Evolutionary conservation across 768 basidiomycete genomes (phyloP).

Genomic region (Gyrodon lividus): DNA sequence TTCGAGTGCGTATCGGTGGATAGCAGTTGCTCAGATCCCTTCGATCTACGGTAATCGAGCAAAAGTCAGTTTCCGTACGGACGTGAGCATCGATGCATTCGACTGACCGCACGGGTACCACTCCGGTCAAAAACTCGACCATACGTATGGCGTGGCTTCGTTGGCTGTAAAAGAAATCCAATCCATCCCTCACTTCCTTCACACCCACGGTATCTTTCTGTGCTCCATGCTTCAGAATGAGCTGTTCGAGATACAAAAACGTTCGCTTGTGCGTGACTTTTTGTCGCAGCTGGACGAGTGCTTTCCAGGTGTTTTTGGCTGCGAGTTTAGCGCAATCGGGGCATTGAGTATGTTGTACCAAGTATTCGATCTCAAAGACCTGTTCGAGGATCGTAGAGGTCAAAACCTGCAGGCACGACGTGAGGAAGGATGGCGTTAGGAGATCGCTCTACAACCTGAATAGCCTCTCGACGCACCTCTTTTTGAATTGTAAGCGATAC

Average conservation of each 20-base stretch:
- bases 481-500: conserved; percentile 98
- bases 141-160: conserved; percentile 93
- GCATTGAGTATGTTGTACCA: conserved; percentile 94
- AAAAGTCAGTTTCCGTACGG: not conserved
- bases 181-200: conserved; percentile 89
- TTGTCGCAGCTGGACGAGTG: conserved; percentile 96
- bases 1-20: conserved; percentile 89
- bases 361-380: conserved; percentile 94
- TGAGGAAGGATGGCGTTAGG: not conserved
- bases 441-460: not conserved
- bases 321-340: conserved; percentile 91
- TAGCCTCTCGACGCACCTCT: conserved; percentile 57
- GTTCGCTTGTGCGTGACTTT: conserved; percentile 98
- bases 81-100: not conserved
- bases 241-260: conserved; percentile 94
- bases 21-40: conserved; percentile 91
- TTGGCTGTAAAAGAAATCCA: conserved; percentile 95
- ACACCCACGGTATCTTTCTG: conserved; percentile 95
- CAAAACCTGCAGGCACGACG: conserved; percentile 61
- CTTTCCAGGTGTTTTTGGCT: conserved; percentile 99
- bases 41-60: conserved; percentile 53
- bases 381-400: conserved; percentile 95
- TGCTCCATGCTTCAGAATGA: conserved; percentile 94
- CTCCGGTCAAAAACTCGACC: conserved; percentile 87
- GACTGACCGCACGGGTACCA: conserved; percentile 83